Base-by-base conservation (phyloP, 2,329 filamentous ascomycete genomes). In the Trichoderma asperellum region DNA sequence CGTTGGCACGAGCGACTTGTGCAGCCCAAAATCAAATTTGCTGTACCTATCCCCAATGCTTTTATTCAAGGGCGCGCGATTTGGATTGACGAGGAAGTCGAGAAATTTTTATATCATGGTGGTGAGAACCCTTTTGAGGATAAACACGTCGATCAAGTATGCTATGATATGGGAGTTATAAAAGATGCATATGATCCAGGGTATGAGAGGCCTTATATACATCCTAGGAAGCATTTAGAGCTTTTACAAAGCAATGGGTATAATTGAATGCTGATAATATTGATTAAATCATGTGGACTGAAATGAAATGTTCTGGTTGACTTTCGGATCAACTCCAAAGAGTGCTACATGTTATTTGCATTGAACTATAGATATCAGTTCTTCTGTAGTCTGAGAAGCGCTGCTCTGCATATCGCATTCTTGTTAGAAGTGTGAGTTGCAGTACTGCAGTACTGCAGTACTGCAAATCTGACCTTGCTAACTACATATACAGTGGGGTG, bases 1-100 rank as follows among this genome's bases (percentile, higher is more conserved):
- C 29, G 34, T 64, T 64, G 47, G 61, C 61, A 64, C 49, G 34
- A 55, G 61, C 32, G 61, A 24, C 43, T 18, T 18, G 35, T 34
- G 43, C 32, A 35, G 21, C 61, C 61, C 21, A 53, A 18, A 27
- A 16, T 55, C 61, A 52, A 14, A 2, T 35, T n/a, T 35, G 47
- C 32, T n/a, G 47, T 53, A 37, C n/a, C 29, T 27, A 27, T 27
- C 5, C 32, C 32, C 4, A 2, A 1, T 64, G 3, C 16, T 4
- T 0, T 27, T 29, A 18, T 12, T 16, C 43, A 35, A 35, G 61
- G 61, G 27, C 61, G 61, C 14, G 61, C 61, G 1, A 55, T 64
- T 64, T 64, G 61, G 61, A 8, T 53, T 53, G 37, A 14, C 16
- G 49, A 64, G 11, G 61, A 52, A 7, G 34, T 64, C 34, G n/a